Evolutionary conservation across 1,284 basidiomycete species (phyloP).

Genomic region (Sphagnurus paluster): DNA sequence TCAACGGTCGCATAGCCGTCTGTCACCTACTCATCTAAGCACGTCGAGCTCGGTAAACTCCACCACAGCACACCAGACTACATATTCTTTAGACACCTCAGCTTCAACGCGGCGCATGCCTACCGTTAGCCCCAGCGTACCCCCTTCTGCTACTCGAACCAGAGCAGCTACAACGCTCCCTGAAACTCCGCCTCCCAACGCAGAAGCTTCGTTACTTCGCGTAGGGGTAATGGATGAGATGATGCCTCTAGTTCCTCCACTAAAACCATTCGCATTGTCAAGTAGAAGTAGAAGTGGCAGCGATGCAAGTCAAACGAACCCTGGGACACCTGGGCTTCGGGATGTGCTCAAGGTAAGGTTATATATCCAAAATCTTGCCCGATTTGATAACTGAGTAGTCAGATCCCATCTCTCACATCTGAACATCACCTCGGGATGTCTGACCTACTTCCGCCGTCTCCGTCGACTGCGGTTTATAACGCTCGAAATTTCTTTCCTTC

Average conservation of each 20-base stretch:
- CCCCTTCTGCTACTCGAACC: conserved; percentile 43
- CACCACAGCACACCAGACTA: conserved; percentile 43
- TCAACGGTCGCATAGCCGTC: conserved; percentile 18
- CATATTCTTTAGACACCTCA: conserved; percentile 54
- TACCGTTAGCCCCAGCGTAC: conserved; percentile 24
- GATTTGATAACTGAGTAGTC: conserved; percentile 4
- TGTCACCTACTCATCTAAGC: conserved; percentile 34
- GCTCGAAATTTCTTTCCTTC: conserved; percentile 43
- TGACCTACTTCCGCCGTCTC: conserved; percentile 79
- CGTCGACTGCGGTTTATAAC: conserved; percentile 53
- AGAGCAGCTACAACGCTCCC: conserved; percentile 52
- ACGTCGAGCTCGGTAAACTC: conserved; percentile 17
- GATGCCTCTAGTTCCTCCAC: conserved; percentile 37
- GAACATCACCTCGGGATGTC: conserved; percentile 68
- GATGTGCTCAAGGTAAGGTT: conserved; percentile 67
- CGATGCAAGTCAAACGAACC: conserved; percentile 32
- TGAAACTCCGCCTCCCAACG: conserved; percentile 25
- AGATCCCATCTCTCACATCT: conserved; percentile 67
- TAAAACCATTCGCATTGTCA: conserved; percentile 42
- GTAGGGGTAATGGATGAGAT: conserved; percentile 13
- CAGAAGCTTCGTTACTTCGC: conserved; percentile 9
- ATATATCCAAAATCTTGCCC: not conserved
- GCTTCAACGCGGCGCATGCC: conserved; percentile 36
- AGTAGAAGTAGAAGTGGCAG: conserved; percentile 49
- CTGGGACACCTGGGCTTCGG: conserved; percentile 60